Percentiles rank a stretch among this genome's conserved stretches.
Conservation (phyloP, 2,329 filamentous ascomycete genomes). For the Botrytis elliptica region DNA sequence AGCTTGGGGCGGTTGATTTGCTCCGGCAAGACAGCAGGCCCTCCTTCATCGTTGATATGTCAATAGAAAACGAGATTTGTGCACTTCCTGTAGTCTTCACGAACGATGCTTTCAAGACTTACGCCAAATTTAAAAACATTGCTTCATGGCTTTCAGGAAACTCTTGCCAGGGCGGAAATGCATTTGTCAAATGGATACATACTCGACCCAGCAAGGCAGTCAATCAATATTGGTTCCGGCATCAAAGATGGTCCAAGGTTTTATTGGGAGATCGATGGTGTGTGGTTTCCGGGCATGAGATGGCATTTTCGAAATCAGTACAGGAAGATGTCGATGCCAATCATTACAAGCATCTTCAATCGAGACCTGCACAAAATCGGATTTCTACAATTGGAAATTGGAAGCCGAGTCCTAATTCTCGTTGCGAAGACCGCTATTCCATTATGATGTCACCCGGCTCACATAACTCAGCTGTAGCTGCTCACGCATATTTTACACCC, state of each 20-base stretch:
- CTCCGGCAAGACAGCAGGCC: slow-evolving; percentile 4
- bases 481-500: neutral
- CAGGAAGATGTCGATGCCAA: neutral
- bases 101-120: slow-evolving; percentile 8
- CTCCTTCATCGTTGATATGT: neutral
- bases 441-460: neutral
- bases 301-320: slow-evolving; percentile 1
- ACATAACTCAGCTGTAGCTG: neutral
- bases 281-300: neutral
- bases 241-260: slow-evolving; percentile 8
- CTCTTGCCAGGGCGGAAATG: neutral
- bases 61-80: neutral
- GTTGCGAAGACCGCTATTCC: neutral
- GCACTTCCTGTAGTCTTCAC: neutral
- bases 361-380: neutral
- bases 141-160: neutral
- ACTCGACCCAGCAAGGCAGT: neutral
- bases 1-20: slow-evolving; percentile 5
- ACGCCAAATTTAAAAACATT: neutral
- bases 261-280: slow-evolving; percentile 1
- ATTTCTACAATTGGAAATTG: neutral
- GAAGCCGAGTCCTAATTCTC: neutral
- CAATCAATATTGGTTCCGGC: slow-evolving; percentile 3
- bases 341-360: neutral
- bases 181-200: slow-evolving; percentile 5